Evolutionary conservation across 2,329 filamentous ascomycete genomes (phyloP).

Genomic region (Ilyonectria robusta): DNA sequence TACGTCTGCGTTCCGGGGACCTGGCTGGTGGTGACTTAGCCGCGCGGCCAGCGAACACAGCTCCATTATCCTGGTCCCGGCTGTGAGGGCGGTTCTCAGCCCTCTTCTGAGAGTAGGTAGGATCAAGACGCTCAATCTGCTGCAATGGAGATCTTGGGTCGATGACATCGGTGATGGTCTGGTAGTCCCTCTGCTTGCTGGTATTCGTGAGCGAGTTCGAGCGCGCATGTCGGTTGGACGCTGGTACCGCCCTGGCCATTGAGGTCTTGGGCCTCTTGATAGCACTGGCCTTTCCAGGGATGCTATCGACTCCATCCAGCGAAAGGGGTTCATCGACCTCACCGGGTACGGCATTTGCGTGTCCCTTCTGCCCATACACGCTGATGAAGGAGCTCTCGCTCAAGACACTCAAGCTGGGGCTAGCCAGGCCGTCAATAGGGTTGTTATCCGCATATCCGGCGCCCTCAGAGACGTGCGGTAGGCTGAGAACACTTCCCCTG

Average conservation of each 20-base stretch:
- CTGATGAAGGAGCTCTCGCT: slow-evolving; percentile 79
- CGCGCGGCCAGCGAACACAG: slow-evolving; percentile 33
- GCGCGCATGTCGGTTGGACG: slow-evolving; percentile 34
- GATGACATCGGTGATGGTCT: slow-evolving; percentile 63
- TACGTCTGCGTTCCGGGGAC: slow-evolving; percentile 44
- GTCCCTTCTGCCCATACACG: slow-evolving; percentile 68
- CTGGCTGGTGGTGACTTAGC: slow-evolving; percentile 38
- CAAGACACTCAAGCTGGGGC: slow-evolving; percentile 74
- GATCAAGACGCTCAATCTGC: slow-evolving; percentile 64
- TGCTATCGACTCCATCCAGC: slow-evolving; percentile 46
- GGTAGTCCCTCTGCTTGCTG: slow-evolving; percentile 54
- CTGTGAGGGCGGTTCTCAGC: slow-evolving; percentile 51
- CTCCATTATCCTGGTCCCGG: slow-evolving; percentile 43
- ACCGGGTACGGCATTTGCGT: slow-evolving; percentile 42
- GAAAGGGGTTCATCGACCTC: slow-evolving; percentile 51
- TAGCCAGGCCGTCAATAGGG: slow-evolving; percentile 59
- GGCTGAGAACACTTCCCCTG: slow-evolving; percentile 63
- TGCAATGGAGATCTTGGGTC: slow-evolving; percentile 65
- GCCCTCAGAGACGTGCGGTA: slow-evolving; percentile 63
- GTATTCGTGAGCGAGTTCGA: slow-evolving; percentile 51
- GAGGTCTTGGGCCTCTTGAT: slow-evolving; percentile 44
- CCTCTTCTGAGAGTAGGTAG: slow-evolving; percentile 43
- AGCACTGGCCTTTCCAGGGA: slow-evolving; percentile 31
- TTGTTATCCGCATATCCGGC: slow-evolving; percentile 43
- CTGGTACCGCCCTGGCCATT: slow-evolving; percentile 30